Percentiles rank a stretch among this genome's conserved stretches.
Evolutionary conservation across 73 alveolate species (phyloP).

Genomic region (Stentor roeselii): DNA sequence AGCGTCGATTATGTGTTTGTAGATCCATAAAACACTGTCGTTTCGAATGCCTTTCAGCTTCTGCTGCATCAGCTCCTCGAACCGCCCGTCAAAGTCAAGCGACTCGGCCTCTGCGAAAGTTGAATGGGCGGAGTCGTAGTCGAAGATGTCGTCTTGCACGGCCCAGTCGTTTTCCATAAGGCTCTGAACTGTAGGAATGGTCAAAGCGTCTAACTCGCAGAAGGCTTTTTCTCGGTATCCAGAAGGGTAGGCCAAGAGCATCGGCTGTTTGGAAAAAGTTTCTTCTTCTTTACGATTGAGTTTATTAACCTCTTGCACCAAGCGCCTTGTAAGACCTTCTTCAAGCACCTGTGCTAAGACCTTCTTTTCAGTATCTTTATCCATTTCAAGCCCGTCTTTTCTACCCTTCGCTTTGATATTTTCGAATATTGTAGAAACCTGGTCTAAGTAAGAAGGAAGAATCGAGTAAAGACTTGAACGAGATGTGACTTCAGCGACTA

Average conservation of each 20-base stretch:
- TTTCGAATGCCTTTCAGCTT: not conserved
- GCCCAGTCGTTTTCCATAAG: not conserved
- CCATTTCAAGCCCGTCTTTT: conserved; percentile 6
- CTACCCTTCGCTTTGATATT: conserved; percentile 5
- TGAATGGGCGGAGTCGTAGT: not conserved
- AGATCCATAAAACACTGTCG: conserved; percentile 17
- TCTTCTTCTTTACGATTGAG: conserved; percentile 10
- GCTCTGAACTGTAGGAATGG: not conserved
- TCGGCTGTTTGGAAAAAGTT: conserved; percentile 23
- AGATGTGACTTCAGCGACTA: conserved; percentile 11
- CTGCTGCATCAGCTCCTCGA: not conserved
- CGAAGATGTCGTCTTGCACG: conserved; percentile 8
- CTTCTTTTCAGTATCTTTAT: conserved; percentile 9
- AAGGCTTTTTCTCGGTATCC: conserved; percentile 3
- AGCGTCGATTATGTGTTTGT: not conserved
- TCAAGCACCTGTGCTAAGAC: not conserved
- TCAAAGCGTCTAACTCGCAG: not conserved
- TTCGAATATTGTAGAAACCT: not conserved
- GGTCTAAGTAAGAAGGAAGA: not conserved
- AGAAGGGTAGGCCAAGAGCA: conserved; percentile 29
- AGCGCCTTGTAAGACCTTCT: conserved; percentile 4
- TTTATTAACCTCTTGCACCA: not conserved
- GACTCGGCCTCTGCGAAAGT: conserved; percentile 1
- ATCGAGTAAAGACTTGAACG: not conserved
- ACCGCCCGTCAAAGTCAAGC: conserved; percentile 28